A percentile compares a stretch with the other conserved stretches of the same genome.
Evolutionary conservation across 2,329 filamentous ascomycete species (phyloP).

Genomic region (Stylonectria norvegica): DNA sequence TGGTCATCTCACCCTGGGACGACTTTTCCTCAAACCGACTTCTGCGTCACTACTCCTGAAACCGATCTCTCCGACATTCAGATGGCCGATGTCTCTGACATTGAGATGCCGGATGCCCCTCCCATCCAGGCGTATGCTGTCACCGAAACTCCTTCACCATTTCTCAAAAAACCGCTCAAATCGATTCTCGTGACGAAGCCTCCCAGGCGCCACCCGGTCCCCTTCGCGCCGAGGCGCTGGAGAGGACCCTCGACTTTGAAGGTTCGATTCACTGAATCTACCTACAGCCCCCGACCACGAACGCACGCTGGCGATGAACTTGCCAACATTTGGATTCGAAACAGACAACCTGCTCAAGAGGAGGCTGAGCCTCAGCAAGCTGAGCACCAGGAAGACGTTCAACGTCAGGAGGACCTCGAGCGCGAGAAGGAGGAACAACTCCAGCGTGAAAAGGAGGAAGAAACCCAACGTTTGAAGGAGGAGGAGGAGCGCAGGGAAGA

Average conservation of each 20-base stretch:
- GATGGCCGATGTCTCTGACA: conserved; percentile 17
- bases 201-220: conserved; percentile 13
- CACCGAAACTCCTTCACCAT: no score
- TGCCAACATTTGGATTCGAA: conserved; percentile 9
- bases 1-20: no score
- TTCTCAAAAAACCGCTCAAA: no score
- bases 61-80: conserved; percentile 8
- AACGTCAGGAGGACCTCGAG: no score
- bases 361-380: no score
- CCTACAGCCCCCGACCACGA: conserved; percentile 24
- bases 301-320: conserved; percentile 27
- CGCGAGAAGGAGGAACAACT: no score
- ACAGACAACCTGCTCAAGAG: no score
- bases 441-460: no score
- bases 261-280: conserved; percentile 30
- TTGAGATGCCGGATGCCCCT: conserved; percentile 19
- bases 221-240: conserved; percentile 27
- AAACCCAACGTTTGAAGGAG: no score
- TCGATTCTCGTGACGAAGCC: conserved; percentile 30
- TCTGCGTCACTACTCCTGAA: background rate
- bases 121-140: conserved; percentile 15
- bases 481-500: no score
- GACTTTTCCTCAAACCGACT: conserved; percentile 4
- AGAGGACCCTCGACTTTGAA: conserved; percentile 24
- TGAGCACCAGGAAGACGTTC: no score